Evolutionary conservation across 2,329 filamentous ascomycete species (phyloP).

Genomic region (Verticillium dahliae): DNA sequence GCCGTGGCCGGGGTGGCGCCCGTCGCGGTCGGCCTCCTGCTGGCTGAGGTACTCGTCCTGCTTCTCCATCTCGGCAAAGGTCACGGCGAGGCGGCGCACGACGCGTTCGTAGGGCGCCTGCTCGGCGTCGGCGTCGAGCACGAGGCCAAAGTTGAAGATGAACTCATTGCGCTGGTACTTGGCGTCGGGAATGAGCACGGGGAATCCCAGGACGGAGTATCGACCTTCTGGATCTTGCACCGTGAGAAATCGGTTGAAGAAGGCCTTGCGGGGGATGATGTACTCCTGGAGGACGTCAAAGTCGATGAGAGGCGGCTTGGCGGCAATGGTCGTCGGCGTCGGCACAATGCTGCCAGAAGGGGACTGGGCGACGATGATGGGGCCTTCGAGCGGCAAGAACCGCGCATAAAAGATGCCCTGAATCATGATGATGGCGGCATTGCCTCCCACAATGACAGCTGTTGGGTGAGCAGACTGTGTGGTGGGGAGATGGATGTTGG

Average conservation of each 20-base stretch:
- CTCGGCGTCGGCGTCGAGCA: constrained; percentile 61
- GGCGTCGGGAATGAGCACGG: constrained; percentile 76
- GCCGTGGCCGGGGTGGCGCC: constrained; percentile 25
- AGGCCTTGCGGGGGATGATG: constrained; percentile 89
- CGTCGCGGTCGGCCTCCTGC: constrained; percentile 34
- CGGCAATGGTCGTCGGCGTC: constrained; percentile 21
- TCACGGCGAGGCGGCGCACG: constrained; percentile 74
- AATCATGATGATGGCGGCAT: constrained; percentile 43
- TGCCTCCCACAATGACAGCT: background rate
- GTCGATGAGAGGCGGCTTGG: constrained; percentile 63
- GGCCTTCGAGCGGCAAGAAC: constrained; percentile 61
- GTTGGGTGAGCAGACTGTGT: background rate
- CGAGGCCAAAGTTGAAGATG: constrained; percentile 95
- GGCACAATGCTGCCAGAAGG: constrained; percentile 56
- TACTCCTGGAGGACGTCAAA: constrained; percentile 86
- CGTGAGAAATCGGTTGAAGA: constrained; percentile 85
- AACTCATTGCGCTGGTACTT: constrained; percentile 91
- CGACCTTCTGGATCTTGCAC: constrained; percentile 64
- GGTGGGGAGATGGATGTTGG: background rate
- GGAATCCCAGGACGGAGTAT: constrained; percentile 79
- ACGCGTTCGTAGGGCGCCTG: constrained; percentile 78
- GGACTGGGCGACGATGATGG: constrained; percentile 56
- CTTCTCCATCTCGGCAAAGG: constrained; percentile 86
- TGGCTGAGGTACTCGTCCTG: constrained; percentile 77
- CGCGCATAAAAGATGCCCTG: constrained; percentile 66